These are phyloP conservation scores for Zasmidium angulare DNA, from an alignment of 2,329 filamentous ascomycete genomes.

Conservation along the genomic window DNA sequence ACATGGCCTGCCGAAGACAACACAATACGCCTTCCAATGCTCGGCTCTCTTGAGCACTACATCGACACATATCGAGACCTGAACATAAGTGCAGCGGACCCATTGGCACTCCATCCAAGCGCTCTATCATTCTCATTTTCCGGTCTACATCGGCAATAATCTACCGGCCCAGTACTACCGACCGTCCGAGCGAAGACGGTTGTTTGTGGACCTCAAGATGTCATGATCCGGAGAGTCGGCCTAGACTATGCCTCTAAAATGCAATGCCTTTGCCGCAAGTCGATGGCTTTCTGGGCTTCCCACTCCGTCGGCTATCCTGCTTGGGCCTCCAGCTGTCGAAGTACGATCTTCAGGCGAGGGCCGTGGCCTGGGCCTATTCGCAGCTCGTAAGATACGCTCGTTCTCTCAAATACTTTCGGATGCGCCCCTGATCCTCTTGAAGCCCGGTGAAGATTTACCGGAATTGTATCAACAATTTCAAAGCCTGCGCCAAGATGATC, in stretches of 20 bases:
- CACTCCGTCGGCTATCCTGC: slow-evolving; percentile 13
- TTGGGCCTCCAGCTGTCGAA: slow-evolving; percentile 15
- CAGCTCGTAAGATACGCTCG: slow-evolving; percentile 11
- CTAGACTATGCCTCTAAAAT: not conserved
- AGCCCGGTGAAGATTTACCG: slow-evolving; percentile 24
- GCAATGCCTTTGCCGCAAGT: slow-evolving; percentile 11
- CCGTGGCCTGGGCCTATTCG: slow-evolving; percentile 24
- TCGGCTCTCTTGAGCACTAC: no score
- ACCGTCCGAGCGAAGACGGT: no score
- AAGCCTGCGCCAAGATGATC: slow-evolving; percentile 10
- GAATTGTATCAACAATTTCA: slow-evolving; percentile 22
- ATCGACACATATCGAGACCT: no score
- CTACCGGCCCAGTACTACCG: no score
- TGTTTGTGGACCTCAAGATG: no score
- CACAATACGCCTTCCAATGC: no score
- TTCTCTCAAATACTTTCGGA: slow-evolving; percentile 21
- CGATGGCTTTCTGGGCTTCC: slow-evolving; percentile 21
- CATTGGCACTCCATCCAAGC: no score
- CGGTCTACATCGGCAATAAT: no score
- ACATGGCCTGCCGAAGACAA: no score
- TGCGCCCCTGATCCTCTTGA: slow-evolving; percentile 20
- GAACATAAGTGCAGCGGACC: no score
- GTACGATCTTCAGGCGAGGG: slow-evolving; percentile 16
- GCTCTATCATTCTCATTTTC: no score
- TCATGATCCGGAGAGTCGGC: not conserved